phyloP scores from a whole-genome alignment of 1,284 basidiomycete genomes.

The Caloboletus firmus region DNA sequence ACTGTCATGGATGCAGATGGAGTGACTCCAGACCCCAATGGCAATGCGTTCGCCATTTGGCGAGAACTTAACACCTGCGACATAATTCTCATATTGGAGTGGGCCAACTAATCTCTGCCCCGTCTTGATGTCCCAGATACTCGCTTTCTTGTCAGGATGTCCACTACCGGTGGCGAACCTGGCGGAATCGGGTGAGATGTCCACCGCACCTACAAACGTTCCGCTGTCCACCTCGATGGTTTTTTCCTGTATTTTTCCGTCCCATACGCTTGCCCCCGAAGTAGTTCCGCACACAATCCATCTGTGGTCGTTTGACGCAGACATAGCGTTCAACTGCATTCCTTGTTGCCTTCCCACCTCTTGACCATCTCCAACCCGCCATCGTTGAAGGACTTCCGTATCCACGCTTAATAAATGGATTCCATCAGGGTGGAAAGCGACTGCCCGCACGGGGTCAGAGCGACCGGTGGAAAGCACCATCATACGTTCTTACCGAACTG shows the following conservation, averaged over 20 bases:
- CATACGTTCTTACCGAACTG: no score
- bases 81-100: background rate
- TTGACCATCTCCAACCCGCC: background rate
- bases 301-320: background rate
- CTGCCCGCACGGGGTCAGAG: no score
- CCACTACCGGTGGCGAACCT: background rate
- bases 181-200: background rate
- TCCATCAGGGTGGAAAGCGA: no score
- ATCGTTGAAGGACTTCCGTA: background rate
- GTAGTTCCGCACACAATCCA: background rate
- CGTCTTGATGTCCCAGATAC: background rate
- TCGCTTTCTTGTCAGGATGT: background rate
- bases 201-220: background rate
- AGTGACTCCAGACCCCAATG: background rate
- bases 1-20: background rate
- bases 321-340: background rate
- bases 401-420: background rate
- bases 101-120: background rate
- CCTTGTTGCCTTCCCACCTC: background rate
- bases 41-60: background rate
- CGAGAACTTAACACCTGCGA: background rate
- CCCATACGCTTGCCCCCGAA: background rate
- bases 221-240: background rate
- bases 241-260: background rate
- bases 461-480: background rate